phyloP scores from a whole-genome alignment of 345 rosid genomes.

The Eucalyptus globulus region DNA sequence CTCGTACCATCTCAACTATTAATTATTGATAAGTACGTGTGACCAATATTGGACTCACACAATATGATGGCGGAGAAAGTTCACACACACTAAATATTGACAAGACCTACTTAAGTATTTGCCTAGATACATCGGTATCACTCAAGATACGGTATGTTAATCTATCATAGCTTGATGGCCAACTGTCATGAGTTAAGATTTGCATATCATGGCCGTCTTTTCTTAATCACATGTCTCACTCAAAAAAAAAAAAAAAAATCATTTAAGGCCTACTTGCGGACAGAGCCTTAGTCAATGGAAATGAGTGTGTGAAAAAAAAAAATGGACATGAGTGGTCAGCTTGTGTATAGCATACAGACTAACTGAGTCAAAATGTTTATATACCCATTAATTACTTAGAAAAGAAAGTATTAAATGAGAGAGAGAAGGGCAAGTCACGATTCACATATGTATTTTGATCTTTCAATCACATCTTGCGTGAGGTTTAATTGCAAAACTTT shows the following conservation, averaged over 20 bases:
- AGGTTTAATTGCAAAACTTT: background rate
- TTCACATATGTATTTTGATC: background rate
- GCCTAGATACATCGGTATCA: background rate
- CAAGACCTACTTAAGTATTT: background rate
- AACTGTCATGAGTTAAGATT: background rate
- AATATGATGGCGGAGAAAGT: background rate
- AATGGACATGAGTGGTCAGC: background rate
- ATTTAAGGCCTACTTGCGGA: background rate
- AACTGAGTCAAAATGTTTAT: background rate
- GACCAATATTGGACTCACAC: background rate
- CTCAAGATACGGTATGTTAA: background rate
- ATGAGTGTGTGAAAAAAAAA: background rate
- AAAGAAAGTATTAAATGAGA: background rate
- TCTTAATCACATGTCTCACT: background rate
- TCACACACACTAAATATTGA: background rate
- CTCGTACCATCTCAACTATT: background rate
- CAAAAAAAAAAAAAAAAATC: background rate
- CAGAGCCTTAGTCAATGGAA: background rate
- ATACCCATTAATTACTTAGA: background rate
- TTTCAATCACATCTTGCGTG: background rate
- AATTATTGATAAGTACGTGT: background rate
- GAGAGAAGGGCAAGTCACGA: accelerated
- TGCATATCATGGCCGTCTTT: accelerated
- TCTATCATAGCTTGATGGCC: background rate
- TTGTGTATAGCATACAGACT: background rate